Base-by-base conservation (phyloP, 23 red algal genomes). In the Gracilaria gracilis region DNA sequence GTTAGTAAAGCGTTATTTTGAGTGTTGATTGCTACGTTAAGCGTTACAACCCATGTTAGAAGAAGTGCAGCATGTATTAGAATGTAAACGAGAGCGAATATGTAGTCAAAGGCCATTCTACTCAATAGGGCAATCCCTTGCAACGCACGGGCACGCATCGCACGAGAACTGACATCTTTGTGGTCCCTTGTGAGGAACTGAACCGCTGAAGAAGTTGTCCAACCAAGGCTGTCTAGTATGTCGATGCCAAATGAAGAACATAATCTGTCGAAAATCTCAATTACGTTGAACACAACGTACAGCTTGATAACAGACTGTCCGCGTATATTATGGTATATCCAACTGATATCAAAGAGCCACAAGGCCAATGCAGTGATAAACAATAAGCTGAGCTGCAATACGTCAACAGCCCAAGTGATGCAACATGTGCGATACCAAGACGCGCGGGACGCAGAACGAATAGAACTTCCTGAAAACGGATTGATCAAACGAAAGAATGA, bases 251-350 rank as follows among this genome's bases (percentile, higher is more conserved):
- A 96, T 14, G 84, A 90, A 40, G 67, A 90, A 80, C 94, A 92
- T 12, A 96, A 62, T 11, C 88, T 61, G 51, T 98, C 96, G 65
- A 98, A 95, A 53, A 98, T 98, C 77, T 98, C 96, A 61, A 98
- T 93, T 25, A 98, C 93, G 54, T 98, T 98, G 67, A 95, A 98
- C 48, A 98, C 87, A 50, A 98, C 96, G 24, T 98, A 98, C 28
- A 98, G 67, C 59, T 98, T 98, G 89, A 98, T 94, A 39, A 93
- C 76, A 20, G 71, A 84, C 80, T 98, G 96, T 28, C 91, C 96
- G 27, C 96, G 96, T 84, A 95, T 98, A 80, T 85, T 94, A 44
- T 98, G 96, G 79, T 94, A 98, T 48, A 95, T 88, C 58, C 91
- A 84, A 27, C 83, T 88, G 77, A 90, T 86, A 79, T 95, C 93